These are phyloP conservation scores for Ilex paraguariensis DNA, from an alignment of 305 asterid species.

Conservation along the genomic window DNA sequence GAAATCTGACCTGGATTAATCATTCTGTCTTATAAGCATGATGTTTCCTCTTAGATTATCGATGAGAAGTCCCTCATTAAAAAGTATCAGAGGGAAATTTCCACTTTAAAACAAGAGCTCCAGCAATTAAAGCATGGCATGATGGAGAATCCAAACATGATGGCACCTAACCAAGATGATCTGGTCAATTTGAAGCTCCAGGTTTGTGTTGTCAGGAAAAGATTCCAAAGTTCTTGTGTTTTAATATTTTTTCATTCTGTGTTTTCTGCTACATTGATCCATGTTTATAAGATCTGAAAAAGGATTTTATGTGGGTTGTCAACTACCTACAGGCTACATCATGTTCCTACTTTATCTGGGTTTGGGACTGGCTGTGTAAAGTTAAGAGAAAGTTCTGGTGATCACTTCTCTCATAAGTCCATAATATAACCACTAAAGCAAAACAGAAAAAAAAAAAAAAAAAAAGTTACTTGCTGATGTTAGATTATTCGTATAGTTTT, in stretches of 20 bases:
- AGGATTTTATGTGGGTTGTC: too few relatives aligned
- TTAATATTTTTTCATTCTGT: conserved; percentile 8
- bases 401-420: too few relatives aligned
- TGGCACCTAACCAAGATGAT: conserved; percentile 63
- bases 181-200: conserved; percentile 71
- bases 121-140: conserved; percentile 67
- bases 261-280: neutral
- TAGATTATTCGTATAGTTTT: too few relatives aligned
- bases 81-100: conserved; percentile 80
- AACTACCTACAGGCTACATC: too few relatives aligned
- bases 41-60: conserved; percentile 44
- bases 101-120: conserved; percentile 73
- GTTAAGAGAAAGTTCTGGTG: too few relatives aligned
- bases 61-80: conserved; percentile 85
- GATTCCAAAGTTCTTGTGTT: conserved; percentile 3
- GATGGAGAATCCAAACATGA: conserved; percentile 53
- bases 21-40: conserved; percentile 8
- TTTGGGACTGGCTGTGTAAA: too few relatives aligned
- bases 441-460: too few relatives aligned
- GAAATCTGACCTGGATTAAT: neutral
- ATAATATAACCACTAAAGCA: too few relatives aligned
- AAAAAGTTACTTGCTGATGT: too few relatives aligned
- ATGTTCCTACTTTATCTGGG: too few relatives aligned
- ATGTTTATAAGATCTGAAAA: too few relatives aligned
- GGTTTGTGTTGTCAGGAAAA: conserved; percentile 35